These are phyloP conservation scores for Besnoitia besnoiti DNA, from an alignment of 169 alveolate genomes.

Conservation along the genomic window DNA sequence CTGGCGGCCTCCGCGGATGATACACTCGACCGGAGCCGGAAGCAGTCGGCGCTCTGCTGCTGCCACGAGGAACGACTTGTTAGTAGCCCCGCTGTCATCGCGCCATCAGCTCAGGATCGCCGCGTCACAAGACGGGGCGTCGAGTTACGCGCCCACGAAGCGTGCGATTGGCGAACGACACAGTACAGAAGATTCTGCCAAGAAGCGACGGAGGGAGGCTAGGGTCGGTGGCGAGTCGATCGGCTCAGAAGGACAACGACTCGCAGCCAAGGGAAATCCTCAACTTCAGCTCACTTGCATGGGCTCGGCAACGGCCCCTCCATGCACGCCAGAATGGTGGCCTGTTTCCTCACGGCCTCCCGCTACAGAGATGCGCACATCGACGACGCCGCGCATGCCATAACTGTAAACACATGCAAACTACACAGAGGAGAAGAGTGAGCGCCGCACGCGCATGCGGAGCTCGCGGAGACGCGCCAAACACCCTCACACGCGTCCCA, in stretches of 20 bases:
- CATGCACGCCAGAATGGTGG: slow-evolving; percentile 70
- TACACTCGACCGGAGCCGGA: too few relatives aligned
- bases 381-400: slow-evolving; percentile 74
- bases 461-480: background rate
- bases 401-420: slow-evolving; percentile 39
- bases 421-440: background rate
- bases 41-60: too few relatives aligned
- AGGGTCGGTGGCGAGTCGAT: background rate
- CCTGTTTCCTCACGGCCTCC: slow-evolving; percentile 59
- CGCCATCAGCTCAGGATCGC: too few relatives aligned
- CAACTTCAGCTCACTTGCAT: slow-evolving; percentile 60
- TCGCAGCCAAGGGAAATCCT: too few relatives aligned
- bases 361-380: slow-evolving; percentile 40
- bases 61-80: too few relatives aligned
- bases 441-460: background rate
- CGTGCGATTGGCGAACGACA: background rate
- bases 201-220: background rate
- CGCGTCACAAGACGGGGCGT: too few relatives aligned
- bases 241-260: background rate
- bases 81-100: too few relatives aligned
- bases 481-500: too few relatives aligned
- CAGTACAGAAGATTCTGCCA: background rate
- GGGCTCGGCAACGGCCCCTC: slow-evolving; percentile 73
- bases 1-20: too few relatives aligned
- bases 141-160: too few relatives aligned